A percentile compares a stretch with the other conserved stretches of the same genome.
Conservation (phyloP, 345 rosid species). For the Melaleuca alternifolia region DNA sequence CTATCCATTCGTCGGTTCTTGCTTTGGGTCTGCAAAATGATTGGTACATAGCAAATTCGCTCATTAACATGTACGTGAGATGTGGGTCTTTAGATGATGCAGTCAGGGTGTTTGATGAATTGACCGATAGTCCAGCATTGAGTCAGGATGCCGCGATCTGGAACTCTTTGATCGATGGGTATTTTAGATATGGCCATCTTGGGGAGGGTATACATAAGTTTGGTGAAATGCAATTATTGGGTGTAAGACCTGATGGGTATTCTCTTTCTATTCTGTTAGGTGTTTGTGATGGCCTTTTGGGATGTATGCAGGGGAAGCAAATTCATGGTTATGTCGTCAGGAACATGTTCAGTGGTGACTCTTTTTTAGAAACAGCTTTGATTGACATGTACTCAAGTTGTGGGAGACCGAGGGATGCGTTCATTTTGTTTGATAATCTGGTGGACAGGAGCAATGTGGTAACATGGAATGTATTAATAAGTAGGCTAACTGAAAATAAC, state of each 20-base stretch:
- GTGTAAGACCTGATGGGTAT: conserved; percentile 59
- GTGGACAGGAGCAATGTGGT: conserved; percentile 49
- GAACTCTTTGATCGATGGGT: conserved; percentile 65
- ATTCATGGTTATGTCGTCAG: conserved; percentile 56
- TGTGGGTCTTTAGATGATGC: conserved; percentile 52
- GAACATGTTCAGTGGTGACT: conserved; percentile 26
- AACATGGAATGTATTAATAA: conserved; percentile 76
- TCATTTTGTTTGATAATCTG: conserved; percentile 30
- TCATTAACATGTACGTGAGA: conserved; percentile 47
- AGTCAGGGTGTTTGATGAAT: conserved; percentile 56
- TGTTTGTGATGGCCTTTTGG: conserved; percentile 22
- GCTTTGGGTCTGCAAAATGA: conserved; percentile 35
- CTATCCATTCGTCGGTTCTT: conserved; percentile 39
- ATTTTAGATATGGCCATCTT: conserved; percentile 27
- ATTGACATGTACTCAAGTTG: conserved; percentile 44
- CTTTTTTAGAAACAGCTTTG: conserved; percentile 51
- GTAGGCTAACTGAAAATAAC: conserved; percentile 42
- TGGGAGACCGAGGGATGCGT: conserved; percentile 28
- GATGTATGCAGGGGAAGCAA: conserved; percentile 33
- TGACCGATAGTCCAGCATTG: conserved; percentile 13
- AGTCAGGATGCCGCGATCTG: conserved; percentile 47
- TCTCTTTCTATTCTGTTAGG: conserved; percentile 48
- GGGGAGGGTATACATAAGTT: conserved; percentile 39
- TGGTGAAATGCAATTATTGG: conserved; percentile 38
- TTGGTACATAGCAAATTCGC: conserved; percentile 49